A percentile compares a stretch with the other conserved stretches of the same genome.
phyloP scores from a whole-genome alignment of 257 asterid species.

The Primulina eburnea region DNA sequence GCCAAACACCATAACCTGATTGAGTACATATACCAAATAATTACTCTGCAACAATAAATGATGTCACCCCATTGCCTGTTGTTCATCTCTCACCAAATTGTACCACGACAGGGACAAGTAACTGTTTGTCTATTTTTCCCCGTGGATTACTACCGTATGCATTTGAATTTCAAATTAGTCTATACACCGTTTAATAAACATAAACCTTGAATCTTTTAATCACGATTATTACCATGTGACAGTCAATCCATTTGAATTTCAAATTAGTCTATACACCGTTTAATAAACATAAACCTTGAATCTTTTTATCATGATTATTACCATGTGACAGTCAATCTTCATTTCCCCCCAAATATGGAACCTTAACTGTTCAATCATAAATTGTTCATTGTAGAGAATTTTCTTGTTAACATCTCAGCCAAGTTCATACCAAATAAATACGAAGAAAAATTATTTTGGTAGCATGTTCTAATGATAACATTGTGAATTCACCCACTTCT shows the following conservation, averaged over 20 bases:
- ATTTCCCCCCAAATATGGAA: background rate
- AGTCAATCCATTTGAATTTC: background rate
- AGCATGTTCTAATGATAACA: background rate
- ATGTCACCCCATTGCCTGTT: background rate
- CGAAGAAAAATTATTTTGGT: too few relatives aligned
- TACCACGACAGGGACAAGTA: background rate
- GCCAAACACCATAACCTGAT: constrained; percentile 13
- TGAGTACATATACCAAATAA: constrained; percentile 8
- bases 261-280: too few relatives aligned
- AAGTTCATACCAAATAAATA: background rate
- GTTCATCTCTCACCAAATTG: background rate
- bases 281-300: background rate
- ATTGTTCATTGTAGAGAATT: background rate
- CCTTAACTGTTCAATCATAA: background rate
- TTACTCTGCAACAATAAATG: background rate
- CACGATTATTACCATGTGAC: background rate
- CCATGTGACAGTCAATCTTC: background rate
- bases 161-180: too few relatives aligned
- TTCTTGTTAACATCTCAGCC: background rate
- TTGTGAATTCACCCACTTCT: background rate
- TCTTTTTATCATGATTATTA: too few relatives aligned
- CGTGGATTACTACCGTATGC: background rate
- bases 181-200: too few relatives aligned
- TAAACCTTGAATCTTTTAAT: background rate
- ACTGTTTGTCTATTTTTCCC: background rate